A percentile compares a stretch with the other conserved stretches of the same genome.
These are phyloP conservation scores for Cyanidioschyzon merolae DNA, from an alignment of 23 red algal genomes.

Conservation along the genomic window DNA sequence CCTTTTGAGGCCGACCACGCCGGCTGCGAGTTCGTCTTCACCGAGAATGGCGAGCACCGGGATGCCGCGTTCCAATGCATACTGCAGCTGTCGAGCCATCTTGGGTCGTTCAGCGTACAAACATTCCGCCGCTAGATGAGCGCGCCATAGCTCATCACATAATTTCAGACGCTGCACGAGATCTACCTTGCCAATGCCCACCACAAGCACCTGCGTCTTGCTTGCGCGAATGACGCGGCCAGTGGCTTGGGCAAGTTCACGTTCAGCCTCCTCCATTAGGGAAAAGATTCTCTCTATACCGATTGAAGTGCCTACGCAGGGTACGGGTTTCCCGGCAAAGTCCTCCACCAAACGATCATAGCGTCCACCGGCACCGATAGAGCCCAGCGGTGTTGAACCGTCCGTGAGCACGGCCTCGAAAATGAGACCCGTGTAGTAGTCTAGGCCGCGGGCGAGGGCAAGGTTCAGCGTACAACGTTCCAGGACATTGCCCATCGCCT, in stretches of 20 bases:
- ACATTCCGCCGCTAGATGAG: slow-evolving; percentile 63
- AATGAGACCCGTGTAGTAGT: slow-evolving; percentile 99
- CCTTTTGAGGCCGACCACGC: slow-evolving; percentile 53
- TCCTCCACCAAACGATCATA: slow-evolving; percentile 85
- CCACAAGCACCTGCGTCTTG: slow-evolving; percentile 74
- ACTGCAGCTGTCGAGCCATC: slow-evolving; percentile 54
- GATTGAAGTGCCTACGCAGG: slow-evolving; percentile 88
- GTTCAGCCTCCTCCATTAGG: slow-evolving; percentile 63
- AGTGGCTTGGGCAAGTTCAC: slow-evolving; percentile 38
- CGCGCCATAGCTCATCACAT: slow-evolving; percentile 64
- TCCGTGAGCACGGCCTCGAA: slow-evolving; percentile 79
- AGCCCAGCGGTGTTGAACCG: slow-evolving; percentile 47
- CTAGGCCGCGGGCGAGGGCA: slow-evolving; percentile 74
- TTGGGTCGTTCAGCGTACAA: slow-evolving; percentile 66
- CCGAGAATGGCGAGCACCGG: slow-evolving; percentile 75
- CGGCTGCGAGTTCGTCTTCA: slow-evolving; percentile 62
- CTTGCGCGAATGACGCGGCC: slow-evolving; percentile 33
- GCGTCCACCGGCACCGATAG: slow-evolving; percentile 82
- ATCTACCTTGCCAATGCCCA: slow-evolving; percentile 44
- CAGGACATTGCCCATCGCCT: slow-evolving; percentile 41
- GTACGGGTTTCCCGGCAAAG: slow-evolving; percentile 50
- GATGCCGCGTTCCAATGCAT: slow-evolving; percentile 43
- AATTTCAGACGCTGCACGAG: slow-evolving; percentile 69
- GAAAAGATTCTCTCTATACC: slow-evolving; percentile 91
- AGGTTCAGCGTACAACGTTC: slow-evolving; percentile 51